Evolutionary conservation across 2,329 filamentous ascomycete species (phyloP), one percentile per base, ranked within the genome.

Genomic region (Calonectria ilicicola): DNA sequence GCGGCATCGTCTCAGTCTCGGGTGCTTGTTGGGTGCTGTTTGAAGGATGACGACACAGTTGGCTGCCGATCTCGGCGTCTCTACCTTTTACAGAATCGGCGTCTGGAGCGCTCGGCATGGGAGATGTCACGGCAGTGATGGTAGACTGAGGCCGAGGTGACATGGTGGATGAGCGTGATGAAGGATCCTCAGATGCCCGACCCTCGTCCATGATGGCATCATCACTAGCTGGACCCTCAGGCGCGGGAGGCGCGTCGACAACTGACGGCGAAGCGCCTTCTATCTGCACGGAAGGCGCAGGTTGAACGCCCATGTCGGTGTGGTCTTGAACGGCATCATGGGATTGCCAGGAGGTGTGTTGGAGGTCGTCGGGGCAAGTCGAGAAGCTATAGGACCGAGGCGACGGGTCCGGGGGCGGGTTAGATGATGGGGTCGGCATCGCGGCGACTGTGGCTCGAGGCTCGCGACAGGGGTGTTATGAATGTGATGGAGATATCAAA

Each of bases 371-470:
- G 70, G 86, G 86, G 70, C 86, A 87, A 75, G 85, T 85, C 56
- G 84, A 84, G 75, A 86, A 85, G 68, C 78, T 80, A 69, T 83
- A 81, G 5, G 83, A 81, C 69, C 81, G 82, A 53, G 84, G 82
- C 56, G 84, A 84, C 46, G 82, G 81, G 73, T 83, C 81, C 53
- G 84, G 81, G 58, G 83, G 83, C 72, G 82, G 83, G 76, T 85
- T 85, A 66, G 84, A 83, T 19, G 86, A 87, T 70, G 86, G 86
- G 27, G 86, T 87, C 74, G 86, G 86, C 86, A 88, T 88, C 75
- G 69, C 84, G 70, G 64, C 56, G 72, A 72, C 49, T 63, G 56
- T 63, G 65, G 63, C 51, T 35, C 38, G n/a, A 23, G 49, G 19
- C 62, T 23, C 51, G 69, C 78, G 76, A 78, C 63, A 44, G 35